These are phyloP conservation scores for Cryphonectria parasitica DNA, from an alignment of 2,329 filamentous ascomycete genomes.

Conservation along the genomic window DNA sequence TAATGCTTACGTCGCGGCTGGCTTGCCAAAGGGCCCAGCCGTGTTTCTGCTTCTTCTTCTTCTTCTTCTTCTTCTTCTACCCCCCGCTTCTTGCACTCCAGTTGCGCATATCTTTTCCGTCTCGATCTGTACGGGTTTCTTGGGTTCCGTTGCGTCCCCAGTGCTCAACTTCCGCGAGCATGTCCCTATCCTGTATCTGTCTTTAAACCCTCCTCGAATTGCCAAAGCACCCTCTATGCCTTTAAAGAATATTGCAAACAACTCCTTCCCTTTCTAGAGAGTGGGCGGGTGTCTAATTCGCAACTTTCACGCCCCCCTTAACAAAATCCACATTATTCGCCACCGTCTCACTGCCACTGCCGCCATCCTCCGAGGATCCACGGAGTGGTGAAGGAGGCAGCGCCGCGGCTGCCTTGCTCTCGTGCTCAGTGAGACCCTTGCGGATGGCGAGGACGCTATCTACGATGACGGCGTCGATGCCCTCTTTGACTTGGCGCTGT, in stretches of 20 bases:
- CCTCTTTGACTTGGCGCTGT: constrained; percentile 87
- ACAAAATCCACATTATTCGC: constrained; percentile 8
- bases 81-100: neutral
- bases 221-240: neutral
- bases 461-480: constrained; percentile 97
- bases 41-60: neutral
- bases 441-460: constrained; percentile 92
- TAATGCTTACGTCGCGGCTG: neutral
- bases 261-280: neutral
- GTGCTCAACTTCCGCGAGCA: neutral
- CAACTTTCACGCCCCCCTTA: constrained; percentile 18
- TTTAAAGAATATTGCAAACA: neutral
- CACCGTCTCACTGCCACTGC: constrained; percentile 10
- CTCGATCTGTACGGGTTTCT: neutral
- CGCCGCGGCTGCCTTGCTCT: constrained; percentile 24
- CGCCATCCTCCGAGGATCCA: constrained; percentile 7
- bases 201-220: neutral
- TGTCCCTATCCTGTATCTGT: neutral
- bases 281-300: constrained; percentile 15
- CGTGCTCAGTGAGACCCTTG: constrained; percentile 72
- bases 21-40: no score
- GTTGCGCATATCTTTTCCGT: neutral
- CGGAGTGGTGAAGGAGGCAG: constrained; percentile 6
- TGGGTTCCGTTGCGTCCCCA: constrained; percentile 12
- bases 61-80: neutral